These are phyloP conservation scores for Apiospora aurea DNA, from an alignment of 2,329 filamentous ascomycete species.

Conservation along the genomic window DNA sequence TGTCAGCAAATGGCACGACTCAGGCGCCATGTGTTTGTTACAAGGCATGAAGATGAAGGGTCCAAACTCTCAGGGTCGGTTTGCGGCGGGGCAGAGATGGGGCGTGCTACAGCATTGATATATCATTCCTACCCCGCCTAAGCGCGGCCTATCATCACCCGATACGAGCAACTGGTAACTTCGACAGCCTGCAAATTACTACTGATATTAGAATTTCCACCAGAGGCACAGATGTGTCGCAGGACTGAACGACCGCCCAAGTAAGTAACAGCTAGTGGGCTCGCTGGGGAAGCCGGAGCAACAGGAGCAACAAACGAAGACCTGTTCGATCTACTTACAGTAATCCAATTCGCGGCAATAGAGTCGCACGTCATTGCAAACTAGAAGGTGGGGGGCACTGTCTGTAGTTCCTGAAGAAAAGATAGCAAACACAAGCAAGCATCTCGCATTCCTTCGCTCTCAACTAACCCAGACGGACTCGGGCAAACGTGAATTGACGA, in stretches of 20 bases:
- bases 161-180: neutral
- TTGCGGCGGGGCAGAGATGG: neutral
- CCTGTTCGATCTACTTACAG: neutral
- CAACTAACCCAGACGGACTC: neutral
- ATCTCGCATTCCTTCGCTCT: neutral
- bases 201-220: neutral
- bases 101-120: neutral
- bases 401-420: neutral
- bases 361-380: neutral
- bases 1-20: neutral
- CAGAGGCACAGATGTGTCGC: neutral
- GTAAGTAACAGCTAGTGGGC: neutral
- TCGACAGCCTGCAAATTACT: neutral
- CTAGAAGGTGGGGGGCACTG: neutral
- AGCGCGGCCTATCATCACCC: neutral
- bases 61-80: neutral
- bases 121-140: constrained; percentile 2
- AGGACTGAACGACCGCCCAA: neutral
- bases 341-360: neutral
- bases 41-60: constrained; percentile 1
- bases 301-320: neutral
- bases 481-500: neutral
- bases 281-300: neutral
- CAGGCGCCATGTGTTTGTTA: neutral
- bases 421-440: neutral